Conservation (phyloP, 2,329 filamentous ascomycete genomes). For the Colletotrichum acutatum region DNA sequence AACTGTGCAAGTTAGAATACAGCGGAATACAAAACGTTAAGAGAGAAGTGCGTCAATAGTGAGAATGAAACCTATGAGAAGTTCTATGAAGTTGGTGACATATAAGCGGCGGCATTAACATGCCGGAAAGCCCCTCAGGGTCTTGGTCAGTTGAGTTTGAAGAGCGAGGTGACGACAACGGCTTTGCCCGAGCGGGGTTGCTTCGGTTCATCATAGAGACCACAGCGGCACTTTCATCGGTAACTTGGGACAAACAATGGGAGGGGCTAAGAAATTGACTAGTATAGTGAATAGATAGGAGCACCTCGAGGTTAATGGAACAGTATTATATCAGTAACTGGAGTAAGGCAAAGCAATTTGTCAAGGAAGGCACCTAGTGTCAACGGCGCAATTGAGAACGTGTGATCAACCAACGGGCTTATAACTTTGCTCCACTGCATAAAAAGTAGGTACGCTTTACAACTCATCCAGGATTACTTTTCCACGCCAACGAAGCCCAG, state of each 20-base stretch:
- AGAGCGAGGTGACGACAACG: background rate
- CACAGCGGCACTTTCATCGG: background rate
- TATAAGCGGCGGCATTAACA: slow-evolving; percentile 14
- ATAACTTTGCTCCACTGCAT: background rate
- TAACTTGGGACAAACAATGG: background rate
- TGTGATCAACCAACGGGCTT: too few relatives aligned
- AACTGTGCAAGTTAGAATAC: background rate
- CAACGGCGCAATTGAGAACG: too few relatives aligned
- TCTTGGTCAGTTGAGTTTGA: background rate
- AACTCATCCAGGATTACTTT: background rate
- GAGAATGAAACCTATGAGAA: background rate
- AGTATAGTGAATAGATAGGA: too few relatives aligned
- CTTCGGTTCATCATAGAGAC: background rate
- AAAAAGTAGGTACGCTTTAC: too few relatives aligned
- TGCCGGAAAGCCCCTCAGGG: background rate
- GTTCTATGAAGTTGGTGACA: background rate
- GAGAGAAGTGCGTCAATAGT: background rate
- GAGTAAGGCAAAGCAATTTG: too few relatives aligned
- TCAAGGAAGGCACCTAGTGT: too few relatives aligned
- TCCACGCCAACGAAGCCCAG: background rate
- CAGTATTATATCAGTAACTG: too few relatives aligned
- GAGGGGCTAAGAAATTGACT: too few relatives aligned
- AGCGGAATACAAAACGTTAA: background rate
- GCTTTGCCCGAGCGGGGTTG: slow-evolving; percentile 6
- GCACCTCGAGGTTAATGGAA: too few relatives aligned